Evolutionary conservation across 1,284 basidiomycete species (phyloP).

Genomic region (Ustilago lituana): DNA sequence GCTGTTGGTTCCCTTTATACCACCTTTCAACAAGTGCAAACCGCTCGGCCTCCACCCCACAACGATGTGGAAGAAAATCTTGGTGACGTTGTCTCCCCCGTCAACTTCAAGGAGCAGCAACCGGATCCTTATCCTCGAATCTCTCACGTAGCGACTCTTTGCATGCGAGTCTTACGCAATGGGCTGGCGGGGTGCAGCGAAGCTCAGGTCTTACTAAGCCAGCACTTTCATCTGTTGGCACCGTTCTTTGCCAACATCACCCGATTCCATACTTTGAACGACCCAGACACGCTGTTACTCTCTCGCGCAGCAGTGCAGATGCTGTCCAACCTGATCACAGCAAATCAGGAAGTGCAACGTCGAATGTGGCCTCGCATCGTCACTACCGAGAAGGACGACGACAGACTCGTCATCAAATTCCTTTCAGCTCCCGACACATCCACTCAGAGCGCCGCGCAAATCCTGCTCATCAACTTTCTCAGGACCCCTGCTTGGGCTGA

Average conservation of each 20-base stretch:
- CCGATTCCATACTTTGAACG: constrained; percentile 33
- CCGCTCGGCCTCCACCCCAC: not conserved
- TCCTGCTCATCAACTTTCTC: constrained; percentile 43
- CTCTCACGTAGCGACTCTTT: constrained; percentile 11
- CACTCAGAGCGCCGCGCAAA: constrained; percentile 36
- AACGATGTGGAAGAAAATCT: not conserved
- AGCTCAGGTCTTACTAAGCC: constrained; percentile 17
- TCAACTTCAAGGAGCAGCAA: not conserved
- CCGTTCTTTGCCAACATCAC: constrained; percentile 32
- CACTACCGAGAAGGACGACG: constrained; percentile 2
- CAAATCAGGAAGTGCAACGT: constrained; percentile 24
- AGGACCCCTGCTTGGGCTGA: not conserved
- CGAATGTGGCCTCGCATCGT: constrained; percentile 33
- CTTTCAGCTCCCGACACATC: constrained; percentile 38
- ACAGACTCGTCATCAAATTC: constrained; percentile 28
- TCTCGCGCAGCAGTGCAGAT: constrained; percentile 37
- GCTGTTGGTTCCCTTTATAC: not conserved
- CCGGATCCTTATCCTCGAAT: constrained; percentile 11
- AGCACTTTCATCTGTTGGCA: constrained; percentile 7
- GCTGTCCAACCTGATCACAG: constrained; percentile 46
- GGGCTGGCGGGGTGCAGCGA: constrained; percentile 22
- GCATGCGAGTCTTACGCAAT: constrained; percentile 23
- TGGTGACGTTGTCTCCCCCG: not conserved
- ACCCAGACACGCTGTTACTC: constrained; percentile 23
- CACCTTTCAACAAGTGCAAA: constrained; percentile 7